Base-by-base conservation (phyloP, 306 rosid species). In the Pyrus bretschneideri region DNA sequence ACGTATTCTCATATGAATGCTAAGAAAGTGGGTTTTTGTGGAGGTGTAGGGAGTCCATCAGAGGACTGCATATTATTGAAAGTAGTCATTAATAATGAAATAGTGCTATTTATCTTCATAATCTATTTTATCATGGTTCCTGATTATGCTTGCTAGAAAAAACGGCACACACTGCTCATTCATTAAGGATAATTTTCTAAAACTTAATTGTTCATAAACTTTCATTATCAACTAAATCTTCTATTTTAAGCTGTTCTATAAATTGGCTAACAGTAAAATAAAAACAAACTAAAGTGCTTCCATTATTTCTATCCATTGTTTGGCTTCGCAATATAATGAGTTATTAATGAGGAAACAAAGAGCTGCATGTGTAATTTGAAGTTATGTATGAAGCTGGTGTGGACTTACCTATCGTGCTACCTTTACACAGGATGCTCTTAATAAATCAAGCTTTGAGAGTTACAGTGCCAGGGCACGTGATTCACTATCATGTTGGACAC, bases 401-500 rank as follows among this genome's bases (percentile, higher is more conserved):
- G 78, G 64, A 69, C 65, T 76, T 29, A 76, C 25, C 69, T 79
- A 55, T 42, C 58, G 83, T 82, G 70, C 71, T 78, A 72, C 64
- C 72, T 61, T 80, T 82, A 74, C 76, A 78, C 84, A 94, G 98
- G 96, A 91, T 71, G 92, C 98, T 80, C 98, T 94, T 79, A 83
- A 85, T 80, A 88, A 87, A 82, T 90, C 96, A 73, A 91, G 66
- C 73, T 89, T 94, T 71, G 97, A 90, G 87, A 90, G 66, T 82
- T 94, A 91, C 51, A 90, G 98, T 85, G 80, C 96, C 38, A 88
- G 72, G 87, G 84, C 94, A 33, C 91, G 97, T 60, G 97, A 91
- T 81, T 94, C 98, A 38, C 76, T 94, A 52, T 85, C 98, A 74
- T 85, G 85, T 66, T 94, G 98, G 98, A 59, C 86, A 54, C 97